Base-by-base conservation (phyloP, 1,284 basidiomycete genomes). In the Naganishia sp. region DNA sequence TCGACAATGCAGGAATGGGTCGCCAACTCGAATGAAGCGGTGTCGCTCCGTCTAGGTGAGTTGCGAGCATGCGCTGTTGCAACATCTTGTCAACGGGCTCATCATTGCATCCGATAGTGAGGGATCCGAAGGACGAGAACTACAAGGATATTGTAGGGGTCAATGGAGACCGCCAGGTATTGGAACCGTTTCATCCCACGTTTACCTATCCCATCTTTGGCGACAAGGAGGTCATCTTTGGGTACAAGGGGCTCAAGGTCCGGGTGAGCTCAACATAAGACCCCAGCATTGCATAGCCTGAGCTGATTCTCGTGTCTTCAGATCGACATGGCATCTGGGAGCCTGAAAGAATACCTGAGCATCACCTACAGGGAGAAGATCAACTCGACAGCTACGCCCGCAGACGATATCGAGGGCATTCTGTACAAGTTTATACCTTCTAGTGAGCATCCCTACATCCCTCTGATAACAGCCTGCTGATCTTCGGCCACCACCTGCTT, bases 141-240 rank as follows among this genome's bases (percentile, higher is more conserved):
- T 61, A 61, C 58, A 61, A 61, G 23, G 58, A 61, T 42, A 50
- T 61, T 32, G 47, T 61, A 6, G 58, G 58, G 17, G 50, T 61
- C 23, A 49, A 61, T 25, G 58, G 58, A 23, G 58, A 61, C 49
- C 47, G 58, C 21, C 46, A 51, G 41, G 56, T 55, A 2, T 28
- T 87, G 73, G 79, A 81, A 5, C 72, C 77, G 21, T 94, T 94
- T 76, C 85, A 89, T 71, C 92, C 92, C 1, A 82, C 83, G 6
- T 94, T 94, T 79, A 94, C 92, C 0, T 94, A 94, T 79, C 90
- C 92, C 85, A 93, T 97, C 77, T 98, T 89, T 76, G 95, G 95
- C 61, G 92, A 97, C 73, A 90, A 95, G 65, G 94, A 99, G 82
- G 94, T 89, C 79, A 89, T 99, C 71, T 99, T 95, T 77, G 95